Evolutionary conservation across 768 basidiomycete species (phyloP).

Genomic region (Hericium erinaceus): DNA sequence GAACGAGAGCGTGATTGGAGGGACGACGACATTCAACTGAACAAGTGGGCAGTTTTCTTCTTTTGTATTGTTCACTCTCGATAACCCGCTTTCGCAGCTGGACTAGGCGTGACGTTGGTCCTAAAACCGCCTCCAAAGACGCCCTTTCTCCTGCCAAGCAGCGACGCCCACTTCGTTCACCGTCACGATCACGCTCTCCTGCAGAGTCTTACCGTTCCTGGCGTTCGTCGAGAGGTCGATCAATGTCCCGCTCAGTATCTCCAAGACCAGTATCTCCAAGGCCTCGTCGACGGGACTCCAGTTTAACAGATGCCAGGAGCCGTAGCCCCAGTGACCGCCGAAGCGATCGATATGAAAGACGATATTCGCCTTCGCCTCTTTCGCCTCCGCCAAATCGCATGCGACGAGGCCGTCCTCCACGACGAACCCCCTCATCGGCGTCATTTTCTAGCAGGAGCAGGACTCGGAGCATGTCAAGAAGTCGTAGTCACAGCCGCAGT

Average conservation of each 20-base stretch:
- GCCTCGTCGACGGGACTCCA: constrained; percentile 35
- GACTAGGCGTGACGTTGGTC: constrained; percentile 48
- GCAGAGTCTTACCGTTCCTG: constrained; percentile 57
- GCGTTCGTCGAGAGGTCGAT: constrained; percentile 56
- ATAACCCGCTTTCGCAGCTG: constrained; percentile 36
- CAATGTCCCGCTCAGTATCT: constrained; percentile 50
- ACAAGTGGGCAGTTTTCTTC: constrained; percentile 47
- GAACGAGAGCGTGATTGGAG: constrained; percentile 29
- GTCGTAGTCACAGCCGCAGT: constrained; percentile 48
- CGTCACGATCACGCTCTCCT: constrained; percentile 48
- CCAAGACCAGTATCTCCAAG: constrained; percentile 32
- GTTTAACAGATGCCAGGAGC: constrained; percentile 33
- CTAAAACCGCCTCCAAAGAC: constrained; percentile 34
- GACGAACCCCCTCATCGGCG: constrained; percentile 5
- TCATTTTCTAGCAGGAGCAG: background rate
- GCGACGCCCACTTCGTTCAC: constrained; percentile 36
- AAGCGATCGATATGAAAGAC: constrained; percentile 25
- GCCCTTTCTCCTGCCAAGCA: constrained; percentile 28
- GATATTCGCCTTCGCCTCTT: constrained; percentile 22
- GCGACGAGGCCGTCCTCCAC: constrained; percentile 5
- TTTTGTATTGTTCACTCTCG: constrained; percentile 4
- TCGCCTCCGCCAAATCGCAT: constrained; percentile 16
- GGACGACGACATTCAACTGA: constrained; percentile 55
- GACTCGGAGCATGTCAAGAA: constrained; percentile 20
- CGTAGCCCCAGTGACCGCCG: constrained; percentile 41